These are phyloP conservation scores for Suillus americanus DNA, from an alignment of 768 basidiomycete genomes.

Conservation along the genomic window DNA sequence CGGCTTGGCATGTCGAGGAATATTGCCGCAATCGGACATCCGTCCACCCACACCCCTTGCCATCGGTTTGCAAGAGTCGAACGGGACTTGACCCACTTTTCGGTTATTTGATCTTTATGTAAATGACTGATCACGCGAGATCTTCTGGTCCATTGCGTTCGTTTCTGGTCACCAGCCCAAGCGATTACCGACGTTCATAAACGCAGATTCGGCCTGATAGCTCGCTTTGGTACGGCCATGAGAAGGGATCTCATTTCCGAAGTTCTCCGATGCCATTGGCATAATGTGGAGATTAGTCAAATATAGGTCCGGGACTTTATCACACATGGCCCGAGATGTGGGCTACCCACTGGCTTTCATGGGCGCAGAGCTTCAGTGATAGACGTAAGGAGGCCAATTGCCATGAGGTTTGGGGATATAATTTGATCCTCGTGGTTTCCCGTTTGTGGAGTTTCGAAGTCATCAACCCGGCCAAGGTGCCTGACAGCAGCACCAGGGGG, in stretches of 20 bases:
- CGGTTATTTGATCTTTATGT: neutral
- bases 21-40: neutral
- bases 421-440: neutral
- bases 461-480: neutral
- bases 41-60: neutral
- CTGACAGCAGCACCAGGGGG: neutral
- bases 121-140: neutral
- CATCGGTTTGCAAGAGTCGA: neutral
- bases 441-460: neutral
- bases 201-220: neutral
- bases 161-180: neutral
- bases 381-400: neutral
- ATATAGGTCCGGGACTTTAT: neutral
- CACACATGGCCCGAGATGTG: neutral
- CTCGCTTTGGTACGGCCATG: neutral
- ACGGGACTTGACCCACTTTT: neutral
- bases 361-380: neutral
- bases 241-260: neutral
- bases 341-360: neutral
- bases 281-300: neutral
- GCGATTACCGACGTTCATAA: neutral
- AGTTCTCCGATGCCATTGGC: neutral
- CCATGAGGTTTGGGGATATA: neutral
- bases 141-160: neutral
- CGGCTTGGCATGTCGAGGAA: neutral